A percentile compares a stretch with the other conserved stretches of the same genome.
Conservation (phyloP, 2,329 filamentous ascomycete species). For the Orbilia javanica region DNA sequence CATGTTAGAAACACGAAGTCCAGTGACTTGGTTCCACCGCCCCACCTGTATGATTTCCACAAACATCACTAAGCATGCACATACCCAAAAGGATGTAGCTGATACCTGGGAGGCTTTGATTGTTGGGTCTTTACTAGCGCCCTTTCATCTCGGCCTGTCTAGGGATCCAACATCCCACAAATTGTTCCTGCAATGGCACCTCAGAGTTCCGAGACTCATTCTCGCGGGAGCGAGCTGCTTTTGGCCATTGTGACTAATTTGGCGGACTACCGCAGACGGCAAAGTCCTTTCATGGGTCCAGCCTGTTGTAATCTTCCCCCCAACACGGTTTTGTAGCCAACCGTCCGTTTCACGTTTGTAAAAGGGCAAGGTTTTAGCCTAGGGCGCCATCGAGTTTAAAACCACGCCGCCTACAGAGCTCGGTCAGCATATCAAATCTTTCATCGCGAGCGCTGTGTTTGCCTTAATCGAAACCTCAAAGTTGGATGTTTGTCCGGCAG, state of each 20-base stretch:
- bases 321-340: constrained; percentile 27
- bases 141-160: background rate
- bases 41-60: background rate
- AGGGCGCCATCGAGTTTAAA: constrained; percentile 6
- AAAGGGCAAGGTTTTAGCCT: constrained; percentile 2
- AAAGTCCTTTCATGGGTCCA: constrained; percentile 14
- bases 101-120: background rate
- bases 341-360: constrained; percentile 19
- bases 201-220: constrained; percentile 9
- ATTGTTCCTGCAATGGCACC: background rate
- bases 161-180: background rate
- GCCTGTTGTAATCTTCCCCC: constrained; percentile 20
- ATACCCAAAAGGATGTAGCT: background rate
- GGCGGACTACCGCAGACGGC: constrained; percentile 13
- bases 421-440: constrained; percentile 16
- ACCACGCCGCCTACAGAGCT: constrained; percentile 9
- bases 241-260: constrained; percentile 21
- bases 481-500: constrained; percentile 11
- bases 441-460: constrained; percentile 14
- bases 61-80: background rate
- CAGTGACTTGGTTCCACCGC: constrained; percentile 1
- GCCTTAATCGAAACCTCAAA: background rate
- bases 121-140: background rate
- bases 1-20: background rate
- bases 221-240: constrained; percentile 14